Percentiles rank a stretch among this genome's conserved stretches.
phyloP scores from a whole-genome alignment of 306 rosid species.

The Vigna unguiculata region DNA sequence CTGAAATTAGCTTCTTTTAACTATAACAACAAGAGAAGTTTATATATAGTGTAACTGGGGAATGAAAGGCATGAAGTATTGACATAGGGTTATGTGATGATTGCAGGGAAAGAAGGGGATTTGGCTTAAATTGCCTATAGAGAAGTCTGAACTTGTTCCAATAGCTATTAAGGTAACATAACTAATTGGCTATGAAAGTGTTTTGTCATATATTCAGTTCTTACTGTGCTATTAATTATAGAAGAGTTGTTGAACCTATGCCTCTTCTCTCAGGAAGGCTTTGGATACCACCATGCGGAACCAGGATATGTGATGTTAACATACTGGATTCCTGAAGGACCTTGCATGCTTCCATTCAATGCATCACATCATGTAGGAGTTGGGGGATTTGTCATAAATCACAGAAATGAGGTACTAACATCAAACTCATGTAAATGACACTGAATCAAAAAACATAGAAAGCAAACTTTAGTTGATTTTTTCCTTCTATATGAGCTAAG shows the following conservation, averaged over 20 bases:
- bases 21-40: not conserved
- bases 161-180: constrained; percentile 84
- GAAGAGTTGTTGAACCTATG: constrained; percentile 26
- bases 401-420: constrained; percentile 66
- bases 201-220: constrained; percentile 7
- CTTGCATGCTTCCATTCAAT: constrained; percentile 89
- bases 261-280: constrained; percentile 79
- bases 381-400: constrained; percentile 88
- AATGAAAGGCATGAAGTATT: constrained; percentile 9
- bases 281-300: constrained; percentile 90
- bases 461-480: not conserved
- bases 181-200: constrained; percentile 3
- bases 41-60: not conserved
- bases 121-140: constrained; percentile 86
- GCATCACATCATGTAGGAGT: constrained; percentile 97
- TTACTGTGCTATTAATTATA: not conserved
- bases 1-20: no score
- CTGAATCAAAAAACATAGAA: not conserved
- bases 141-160: constrained; percentile 79
- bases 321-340: constrained; percentile 94
- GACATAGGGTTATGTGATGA: constrained; percentile 1
- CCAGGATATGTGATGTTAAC: constrained; percentile 92
- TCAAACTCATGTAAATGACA: not conserved
- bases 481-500: no score
- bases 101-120: constrained; percentile 93